Base-by-base conservation (phyloP, 2,329 filamentous ascomycete species). In the Botrytis squamosa region DNA sequence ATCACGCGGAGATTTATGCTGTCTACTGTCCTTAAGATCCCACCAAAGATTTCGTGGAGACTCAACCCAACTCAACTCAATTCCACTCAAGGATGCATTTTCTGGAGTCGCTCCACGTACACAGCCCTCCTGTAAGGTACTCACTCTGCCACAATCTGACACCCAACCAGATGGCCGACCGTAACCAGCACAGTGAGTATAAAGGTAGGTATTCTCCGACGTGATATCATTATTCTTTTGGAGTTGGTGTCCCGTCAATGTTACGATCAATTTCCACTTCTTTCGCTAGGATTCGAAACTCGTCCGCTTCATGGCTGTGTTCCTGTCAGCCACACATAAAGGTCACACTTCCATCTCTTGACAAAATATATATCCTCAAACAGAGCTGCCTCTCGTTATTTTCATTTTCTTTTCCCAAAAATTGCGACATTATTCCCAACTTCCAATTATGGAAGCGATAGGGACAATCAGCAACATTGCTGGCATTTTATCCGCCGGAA, bases 401-500 rank as follows among this genome's bases (percentile, higher is more conserved):
- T 10, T 29, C 52, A 4, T 57, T 33, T 33, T 57, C 6, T 38
- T 14, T 46, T 22, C 20, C 14, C 12, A 22, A 33, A 7, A 18
- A 20, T 4, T 67, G 33, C 36, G 49, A 38, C 14, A 29, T 9
- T 12, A 66, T 66, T 55, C 8, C 22, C 18, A n/a, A 20, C 2
- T 67, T 55, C 25, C 38, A 40, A 55, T 33, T 40, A 71, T 71
- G 70, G 70, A 71, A 63, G 60, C 60, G 8, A 49, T 73, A 36
- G 71, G 71, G 18, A 42, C 64, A 20, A 69, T 73, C 29, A 73
- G 71, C 65, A 69, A 59, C 29, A 52, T 73, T 69, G 71, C 71
- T 57, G 71, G 71, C 8, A 59, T 73, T 12, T 29, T 73, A n/a
- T 73, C 71, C 16, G 52, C 55, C 6, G 71, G 64, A 18, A 73